Evolutionary conservation across 192 early-diverging fungal genomes (phyloP).

Genomic region (Paraglomus occultum): DNA sequence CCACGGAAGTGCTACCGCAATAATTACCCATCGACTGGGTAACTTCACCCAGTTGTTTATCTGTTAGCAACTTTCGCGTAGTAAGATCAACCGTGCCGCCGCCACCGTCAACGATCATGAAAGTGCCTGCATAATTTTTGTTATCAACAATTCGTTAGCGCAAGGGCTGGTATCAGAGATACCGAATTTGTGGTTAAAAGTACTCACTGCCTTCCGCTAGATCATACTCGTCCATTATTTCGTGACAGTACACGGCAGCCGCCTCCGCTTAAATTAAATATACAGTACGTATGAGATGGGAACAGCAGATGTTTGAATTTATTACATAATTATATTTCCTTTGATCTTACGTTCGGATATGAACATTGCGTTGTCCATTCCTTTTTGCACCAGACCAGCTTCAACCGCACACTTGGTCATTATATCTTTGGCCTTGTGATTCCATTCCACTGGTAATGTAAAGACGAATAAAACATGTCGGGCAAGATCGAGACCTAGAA

Average conservation of each 20-base stretch:
- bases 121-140: constrained; percentile 26
- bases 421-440: background rate
- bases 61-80: constrained; percentile 3
- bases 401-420: constrained; percentile 12
- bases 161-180: background rate
- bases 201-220: background rate
- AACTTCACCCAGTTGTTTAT: constrained; percentile 18
- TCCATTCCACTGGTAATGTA: constrained; percentile 9
- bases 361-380: background rate
- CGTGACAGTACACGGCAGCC: constrained; percentile 3
- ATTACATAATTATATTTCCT: background rate
- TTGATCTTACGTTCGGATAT: constrained; percentile 20
- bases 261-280: constrained; percentile 8
- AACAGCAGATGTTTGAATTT: background rate
- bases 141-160: background rate
- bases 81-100: constrained; percentile 37
- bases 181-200: background rate
- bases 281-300: background rate
- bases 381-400: background rate
- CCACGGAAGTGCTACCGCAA: constrained; percentile 9
- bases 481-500: background rate
- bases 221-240: background rate
- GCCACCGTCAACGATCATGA: constrained; percentile 32
- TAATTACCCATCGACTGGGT: background rate
- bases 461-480: background rate